Evolutionary conservation across 148 eudicot species (phyloP).

Genomic region (Arbutus unedo): DNA sequence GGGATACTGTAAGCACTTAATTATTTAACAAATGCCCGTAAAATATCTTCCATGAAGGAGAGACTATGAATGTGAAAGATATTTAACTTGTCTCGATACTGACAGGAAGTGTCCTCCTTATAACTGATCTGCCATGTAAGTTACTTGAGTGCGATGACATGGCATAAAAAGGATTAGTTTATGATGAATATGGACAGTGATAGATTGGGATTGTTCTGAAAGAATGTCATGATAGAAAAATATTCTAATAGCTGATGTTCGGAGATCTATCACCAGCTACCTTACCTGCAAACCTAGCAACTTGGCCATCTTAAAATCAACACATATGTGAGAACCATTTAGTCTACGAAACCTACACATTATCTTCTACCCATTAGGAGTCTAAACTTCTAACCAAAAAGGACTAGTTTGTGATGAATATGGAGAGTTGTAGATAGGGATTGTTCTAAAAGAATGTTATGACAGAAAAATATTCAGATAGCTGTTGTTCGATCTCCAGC

Average conservation of each 20-base stretch:
- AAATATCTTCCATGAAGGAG: background rate
- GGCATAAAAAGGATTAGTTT: background rate
- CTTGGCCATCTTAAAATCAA: conserved; percentile 5
- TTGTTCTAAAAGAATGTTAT: background rate
- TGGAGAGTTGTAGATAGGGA: background rate
- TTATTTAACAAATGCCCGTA: background rate
- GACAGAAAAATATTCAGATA: background rate
- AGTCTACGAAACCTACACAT: background rate
- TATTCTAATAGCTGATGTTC: background rate
- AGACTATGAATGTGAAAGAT: background rate
- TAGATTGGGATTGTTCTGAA: background rate
- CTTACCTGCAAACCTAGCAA: background rate
- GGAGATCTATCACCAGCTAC: background rate
- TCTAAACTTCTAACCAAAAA: too few species aligned
- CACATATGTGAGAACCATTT: background rate
- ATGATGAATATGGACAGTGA: background rate
- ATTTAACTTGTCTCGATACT: background rate
- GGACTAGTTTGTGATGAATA: background rate
- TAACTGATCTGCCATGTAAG: background rate
- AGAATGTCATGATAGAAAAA: background rate
- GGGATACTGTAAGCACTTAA: background rate
- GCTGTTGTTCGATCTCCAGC: background rate
- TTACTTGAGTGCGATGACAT: background rate
- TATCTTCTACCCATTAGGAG: background rate
- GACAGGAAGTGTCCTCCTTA: background rate